Conservation (phyloP, 2,329 filamentous ascomycete species). For the Phialophora expanda region DNA sequence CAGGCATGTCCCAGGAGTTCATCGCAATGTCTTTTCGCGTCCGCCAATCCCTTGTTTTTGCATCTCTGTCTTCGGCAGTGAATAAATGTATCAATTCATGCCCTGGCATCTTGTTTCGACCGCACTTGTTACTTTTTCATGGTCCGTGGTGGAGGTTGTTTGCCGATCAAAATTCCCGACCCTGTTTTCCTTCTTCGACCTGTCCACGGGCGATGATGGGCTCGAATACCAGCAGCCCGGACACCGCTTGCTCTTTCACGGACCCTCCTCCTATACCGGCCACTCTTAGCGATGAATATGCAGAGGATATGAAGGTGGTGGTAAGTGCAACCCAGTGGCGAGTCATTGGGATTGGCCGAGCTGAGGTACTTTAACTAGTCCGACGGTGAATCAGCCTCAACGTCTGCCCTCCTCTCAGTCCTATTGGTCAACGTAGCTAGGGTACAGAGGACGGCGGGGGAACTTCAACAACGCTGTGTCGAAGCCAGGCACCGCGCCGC, state of each 20-base stretch:
- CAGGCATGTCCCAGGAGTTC: background rate
- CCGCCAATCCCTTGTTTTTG: background rate
- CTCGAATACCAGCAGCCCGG: background rate
- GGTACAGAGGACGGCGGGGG: background rate
- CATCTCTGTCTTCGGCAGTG: background rate
- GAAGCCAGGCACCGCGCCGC: background rate
- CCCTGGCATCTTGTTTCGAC: background rate
- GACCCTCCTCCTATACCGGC: too few species aligned
- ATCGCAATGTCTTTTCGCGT: background rate
- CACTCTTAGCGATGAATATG: background rate
- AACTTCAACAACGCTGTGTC: background rate
- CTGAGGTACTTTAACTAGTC: background rate
- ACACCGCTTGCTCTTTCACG: background rate
- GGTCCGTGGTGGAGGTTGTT: background rate
- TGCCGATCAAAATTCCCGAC: background rate
- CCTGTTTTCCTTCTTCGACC: background rate
- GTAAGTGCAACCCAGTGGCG: background rate
- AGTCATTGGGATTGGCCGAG: background rate
- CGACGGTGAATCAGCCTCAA: background rate
- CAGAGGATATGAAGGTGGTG: background rate
- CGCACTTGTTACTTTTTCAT: background rate
- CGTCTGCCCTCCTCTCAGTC: background rate
- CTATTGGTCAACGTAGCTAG: background rate
- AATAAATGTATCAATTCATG: background rate
- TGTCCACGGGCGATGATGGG: background rate